Evolutionary conservation across 352 stramenopile species (phyloP).

Genomic region (Discostella stelligera): DNA sequence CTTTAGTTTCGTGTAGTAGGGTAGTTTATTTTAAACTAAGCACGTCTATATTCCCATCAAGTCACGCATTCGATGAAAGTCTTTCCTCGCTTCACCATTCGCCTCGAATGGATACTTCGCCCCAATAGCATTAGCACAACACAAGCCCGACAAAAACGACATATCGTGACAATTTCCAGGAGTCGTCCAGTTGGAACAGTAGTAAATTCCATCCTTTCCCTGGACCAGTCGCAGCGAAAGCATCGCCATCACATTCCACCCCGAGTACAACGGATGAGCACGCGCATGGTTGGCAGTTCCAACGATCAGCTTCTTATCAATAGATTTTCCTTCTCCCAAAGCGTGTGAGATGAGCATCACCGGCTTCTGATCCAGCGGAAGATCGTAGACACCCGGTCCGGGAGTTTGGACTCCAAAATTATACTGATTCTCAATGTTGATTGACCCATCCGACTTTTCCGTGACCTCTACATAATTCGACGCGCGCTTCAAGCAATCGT

Average conservation of each 20-base stretch:
- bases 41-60: conserved; percentile 60
- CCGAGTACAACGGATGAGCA: conserved; percentile 59
- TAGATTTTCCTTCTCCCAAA: conserved; percentile 58
- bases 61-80: conserved; percentile 59
- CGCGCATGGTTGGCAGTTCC: conserved; percentile 61
- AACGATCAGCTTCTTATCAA: conserved; percentile 46
- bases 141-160: conserved; percentile 62
- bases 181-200: conserved; percentile 68
- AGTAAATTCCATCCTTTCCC: conserved; percentile 56
- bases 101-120: conserved; percentile 56
- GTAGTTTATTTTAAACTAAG: too few relatives aligned
- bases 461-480: conserved; percentile 66
- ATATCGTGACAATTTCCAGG: conserved; percentile 69
- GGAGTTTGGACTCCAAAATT: conserved; percentile 67
- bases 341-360: conserved; percentile 71
- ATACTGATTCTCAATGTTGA: conserved; percentile 73
- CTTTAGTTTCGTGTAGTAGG: too few relatives aligned
- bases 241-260: conserved; percentile 68
- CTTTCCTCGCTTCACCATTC: conserved; percentile 58
- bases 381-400: conserved; percentile 56
- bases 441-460: conserved; percentile 42
- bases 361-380: conserved; percentile 60
- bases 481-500: conserved; percentile 53
- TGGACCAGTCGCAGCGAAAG: conserved; percentile 57
- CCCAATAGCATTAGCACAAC: conserved; percentile 56